A percentile compares a stretch with the other conserved stretches of the same genome.
Evolutionary conservation across 768 basidiomycete genomes (phyloP).

Genomic region (Boletus vinaceobasis): DNA sequence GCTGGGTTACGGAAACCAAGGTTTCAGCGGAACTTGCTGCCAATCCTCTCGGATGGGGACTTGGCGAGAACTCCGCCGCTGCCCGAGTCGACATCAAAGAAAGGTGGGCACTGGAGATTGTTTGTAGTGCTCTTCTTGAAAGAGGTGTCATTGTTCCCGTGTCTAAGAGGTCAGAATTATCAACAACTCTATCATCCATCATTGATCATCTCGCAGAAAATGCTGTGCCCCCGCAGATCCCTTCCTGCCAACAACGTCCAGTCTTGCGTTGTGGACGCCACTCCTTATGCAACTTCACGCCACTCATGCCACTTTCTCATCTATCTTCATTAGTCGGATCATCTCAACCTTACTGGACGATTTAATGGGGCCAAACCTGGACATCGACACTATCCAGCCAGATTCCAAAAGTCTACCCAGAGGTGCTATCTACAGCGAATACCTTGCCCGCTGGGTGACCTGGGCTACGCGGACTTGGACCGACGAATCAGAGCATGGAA

Average conservation of each 20-base stretch:
- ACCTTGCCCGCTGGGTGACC: constrained; percentile 65
- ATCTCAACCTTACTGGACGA: constrained; percentile 33
- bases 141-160: constrained; percentile 77
- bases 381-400: constrained; percentile 16
- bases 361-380: constrained; percentile 6
- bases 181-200: not conserved
- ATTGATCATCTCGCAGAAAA: constrained; percentile 45
- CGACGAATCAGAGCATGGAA: constrained; percentile 30
- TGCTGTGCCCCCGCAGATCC: constrained; percentile 39
- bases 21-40: constrained; percentile 52
- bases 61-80: constrained; percentile 23
- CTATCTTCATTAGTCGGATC: constrained; percentile 46
- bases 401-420: constrained; percentile 17
- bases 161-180: constrained; percentile 66
- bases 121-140: constrained; percentile 66
- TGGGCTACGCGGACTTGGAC: constrained; percentile 54
- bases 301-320: constrained; percentile 54
- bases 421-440: constrained; percentile 50
- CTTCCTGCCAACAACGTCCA: constrained; percentile 48
- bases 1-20: constrained; percentile 75
- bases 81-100: constrained; percentile 53
- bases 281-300: constrained; percentile 55
- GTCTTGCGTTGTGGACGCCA: constrained; percentile 64
- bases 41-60: constrained; percentile 48
- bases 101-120: constrained; percentile 60